Percentiles rank a stretch among this genome's conserved stretches.
Evolutionary conservation across 495 filamentous ascomycete species (phyloP).

Genomic region (Penicillium cataractarum): DNA sequence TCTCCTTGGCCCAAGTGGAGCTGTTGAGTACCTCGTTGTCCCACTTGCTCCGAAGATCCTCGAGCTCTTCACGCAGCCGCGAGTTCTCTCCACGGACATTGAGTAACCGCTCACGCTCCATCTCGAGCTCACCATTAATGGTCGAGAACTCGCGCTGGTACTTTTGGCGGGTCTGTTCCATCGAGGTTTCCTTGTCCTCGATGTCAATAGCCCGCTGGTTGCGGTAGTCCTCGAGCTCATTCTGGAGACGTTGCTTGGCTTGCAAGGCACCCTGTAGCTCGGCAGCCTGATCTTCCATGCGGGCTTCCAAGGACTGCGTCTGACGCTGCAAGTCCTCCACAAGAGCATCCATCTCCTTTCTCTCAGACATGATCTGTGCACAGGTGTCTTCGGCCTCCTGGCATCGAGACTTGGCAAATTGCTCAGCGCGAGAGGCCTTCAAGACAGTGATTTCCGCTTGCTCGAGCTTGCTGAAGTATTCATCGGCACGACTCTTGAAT

Average conservation of each 20-base stretch:
- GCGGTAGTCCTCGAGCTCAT: constrained; percentile 97
- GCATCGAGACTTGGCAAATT: constrained; percentile 87
- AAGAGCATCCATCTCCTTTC: constrained; percentile 83
- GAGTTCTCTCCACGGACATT: constrained; percentile 68
- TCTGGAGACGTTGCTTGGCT: constrained; percentile 92
- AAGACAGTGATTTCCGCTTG: constrained; percentile 95
- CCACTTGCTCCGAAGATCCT: constrained; percentile 95
- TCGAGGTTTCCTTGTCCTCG: constrained; percentile 92
- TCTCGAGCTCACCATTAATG: constrained; percentile 87
- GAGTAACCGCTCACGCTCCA: constrained; percentile 85
- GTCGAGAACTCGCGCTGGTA: constrained; percentile 92
- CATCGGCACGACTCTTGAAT: constrained; percentile 92
- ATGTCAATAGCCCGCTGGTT: constrained; percentile 93
- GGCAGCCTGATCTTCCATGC: constrained; percentile 87
- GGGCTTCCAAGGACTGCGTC: constrained; percentile 86
- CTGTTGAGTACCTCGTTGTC: constrained; percentile 98
- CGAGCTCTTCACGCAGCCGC: constrained; percentile 87
- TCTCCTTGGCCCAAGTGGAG: constrained; percentile 98
- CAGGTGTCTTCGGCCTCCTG: constrained; percentile 90
- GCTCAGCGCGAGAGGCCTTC: constrained; percentile 88
- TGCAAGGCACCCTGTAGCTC: constrained; percentile 86
- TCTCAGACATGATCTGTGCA: constrained; percentile 87
- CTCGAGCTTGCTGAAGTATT: constrained; percentile 97
- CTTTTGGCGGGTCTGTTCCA: constrained; percentile 97
- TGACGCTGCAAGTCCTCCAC: constrained; percentile 91